Evolutionary conservation across 208 protist species (phyloP).

Genomic region (Leishmania martiniquensis): DNA sequence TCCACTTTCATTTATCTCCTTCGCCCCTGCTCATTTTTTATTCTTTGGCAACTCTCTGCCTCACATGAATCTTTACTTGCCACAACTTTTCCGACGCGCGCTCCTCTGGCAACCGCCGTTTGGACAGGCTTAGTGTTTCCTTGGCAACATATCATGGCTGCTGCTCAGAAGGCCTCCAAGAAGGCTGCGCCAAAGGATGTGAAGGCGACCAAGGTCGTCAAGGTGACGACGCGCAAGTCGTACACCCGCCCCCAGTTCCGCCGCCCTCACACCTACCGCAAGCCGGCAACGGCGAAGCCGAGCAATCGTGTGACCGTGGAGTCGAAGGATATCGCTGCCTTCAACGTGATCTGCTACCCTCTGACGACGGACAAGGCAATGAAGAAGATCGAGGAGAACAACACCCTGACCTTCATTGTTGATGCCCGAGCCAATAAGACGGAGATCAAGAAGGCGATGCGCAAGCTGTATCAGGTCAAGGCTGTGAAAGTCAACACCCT

Average conservation of each 20-base stretch:
- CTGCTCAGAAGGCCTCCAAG: conserved; percentile 42
- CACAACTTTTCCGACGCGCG: neutral
- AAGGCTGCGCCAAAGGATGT: conserved; percentile 64
- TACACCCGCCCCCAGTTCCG: conserved; percentile 97
- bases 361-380: conserved; percentile 98
- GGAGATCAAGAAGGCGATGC: conserved; percentile 98
- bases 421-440: conserved; percentile 97
- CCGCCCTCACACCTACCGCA: conserved; percentile 96
- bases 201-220: conserved; percentile 86
- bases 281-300: conserved; percentile 89
- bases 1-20: neutral
- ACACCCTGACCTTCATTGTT: conserved; percentile 99
- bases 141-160: conserved; percentile 53
- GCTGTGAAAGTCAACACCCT: conserved; percentile 99
- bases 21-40: neutral
- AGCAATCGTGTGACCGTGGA: conserved; percentile 90
- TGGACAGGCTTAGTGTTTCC: conserved; percentile 6
- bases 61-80: neutral
- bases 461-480: conserved; percentile 98
- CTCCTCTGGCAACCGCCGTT: neutral
- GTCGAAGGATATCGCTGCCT: conserved; percentile 84
- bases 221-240: conserved; percentile 93
- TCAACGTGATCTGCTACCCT: conserved; percentile 97
- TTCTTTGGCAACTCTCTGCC: neutral
- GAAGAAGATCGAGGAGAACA: conserved; percentile 99